These are phyloP conservation scores for Thalassiosira mediterranea DNA, from an alignment of 352 stramenopile genomes.

Conservation along the genomic window DNA sequence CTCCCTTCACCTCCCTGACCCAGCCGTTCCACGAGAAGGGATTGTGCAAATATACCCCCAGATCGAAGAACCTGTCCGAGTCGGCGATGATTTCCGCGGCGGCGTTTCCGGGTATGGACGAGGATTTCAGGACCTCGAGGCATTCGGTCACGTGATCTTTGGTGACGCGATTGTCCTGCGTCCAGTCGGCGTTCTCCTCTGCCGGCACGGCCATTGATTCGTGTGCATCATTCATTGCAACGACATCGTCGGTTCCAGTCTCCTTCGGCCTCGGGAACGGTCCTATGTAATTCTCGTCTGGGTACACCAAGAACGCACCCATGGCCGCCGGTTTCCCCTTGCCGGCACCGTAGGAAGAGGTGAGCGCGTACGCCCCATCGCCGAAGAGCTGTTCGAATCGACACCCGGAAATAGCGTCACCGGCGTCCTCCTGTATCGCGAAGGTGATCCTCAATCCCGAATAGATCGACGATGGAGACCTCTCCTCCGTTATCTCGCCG, in stretches of 20 bases:
- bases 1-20: constrained; percentile 50
- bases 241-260: constrained; percentile 12
- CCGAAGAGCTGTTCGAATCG: constrained; percentile 84
- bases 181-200: constrained; percentile 72
- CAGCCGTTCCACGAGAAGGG: constrained; percentile 73
- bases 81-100: constrained; percentile 58
- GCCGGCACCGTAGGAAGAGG: constrained; percentile 78
- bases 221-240: constrained; percentile 29
- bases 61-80: constrained; percentile 80
- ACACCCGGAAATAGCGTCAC: constrained; percentile 13
- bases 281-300: constrained; percentile 73
- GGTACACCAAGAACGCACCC: constrained; percentile 71
- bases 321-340: constrained; percentile 55
- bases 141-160: constrained; percentile 57
- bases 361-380: constrained; percentile 78
- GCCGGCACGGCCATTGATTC: not conserved
- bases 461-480: constrained; percentile 63
- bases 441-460: constrained; percentile 83
- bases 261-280: constrained; percentile 61
- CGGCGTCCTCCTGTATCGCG: constrained; percentile 52
- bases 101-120: constrained; percentile 58
- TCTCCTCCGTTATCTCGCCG: constrained; percentile 31
- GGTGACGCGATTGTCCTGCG: constrained; percentile 48
- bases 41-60: constrained; percentile 86
- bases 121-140: constrained; percentile 47